Conservation (phyloP, 805 yeast genomes). For the Wickerhamomyces xylosicus region DNA sequence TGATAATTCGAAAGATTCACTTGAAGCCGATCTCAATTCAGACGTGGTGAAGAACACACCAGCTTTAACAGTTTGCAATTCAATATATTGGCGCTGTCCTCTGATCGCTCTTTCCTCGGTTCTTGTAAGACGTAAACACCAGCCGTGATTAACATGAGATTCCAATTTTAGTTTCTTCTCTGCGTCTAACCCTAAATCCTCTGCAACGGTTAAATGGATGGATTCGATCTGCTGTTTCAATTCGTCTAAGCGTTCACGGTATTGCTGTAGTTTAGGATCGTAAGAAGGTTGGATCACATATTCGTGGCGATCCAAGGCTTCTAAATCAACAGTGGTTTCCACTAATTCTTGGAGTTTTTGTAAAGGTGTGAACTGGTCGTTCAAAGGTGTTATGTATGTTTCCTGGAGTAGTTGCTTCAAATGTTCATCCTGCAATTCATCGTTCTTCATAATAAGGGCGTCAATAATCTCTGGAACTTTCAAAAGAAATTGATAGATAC, state of each 20-base stretch:
- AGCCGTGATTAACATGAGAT: slow-evolving; percentile 79
- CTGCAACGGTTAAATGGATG: slow-evolving; percentile 56
- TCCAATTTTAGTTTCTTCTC: slow-evolving; percentile 88
- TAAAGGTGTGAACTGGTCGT: slow-evolving; percentile 38
- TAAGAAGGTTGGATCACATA: slow-evolving; percentile 84
- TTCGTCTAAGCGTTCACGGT: slow-evolving; percentile 46
- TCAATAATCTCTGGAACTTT: slow-evolving; percentile 61
- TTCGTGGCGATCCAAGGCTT: slow-evolving; percentile 73
- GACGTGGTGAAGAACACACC: slow-evolving; percentile 87
- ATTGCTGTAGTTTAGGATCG: slow-evolving; percentile 60
- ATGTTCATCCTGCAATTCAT: slow-evolving; percentile 20
- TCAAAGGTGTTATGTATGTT: slow-evolving; percentile 52
- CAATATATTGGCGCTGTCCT: slow-evolving; percentile 47
- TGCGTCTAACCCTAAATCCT: slow-evolving; percentile 68
- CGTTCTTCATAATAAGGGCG: slow-evolving; percentile 34
- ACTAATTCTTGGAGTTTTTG: slow-evolving; percentile 72
- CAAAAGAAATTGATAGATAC: slow-evolving; percentile 72
- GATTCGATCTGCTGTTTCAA: slow-evolving; percentile 44
- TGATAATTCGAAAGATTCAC: slow-evolving; percentile 46
- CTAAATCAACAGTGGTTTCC: slow-evolving; percentile 84
- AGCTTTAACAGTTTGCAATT: slow-evolving; percentile 86
- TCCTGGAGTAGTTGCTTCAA: slow-evolving; percentile 29
- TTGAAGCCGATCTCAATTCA: slow-evolving; percentile 48
- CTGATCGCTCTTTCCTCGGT: slow-evolving; percentile 78
- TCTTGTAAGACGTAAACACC: slow-evolving; percentile 91